These are phyloP conservation scores for Fusarium sambucinum DNA, from an alignment of 2,329 filamentous ascomycete genomes.

Conservation along the genomic window DNA sequence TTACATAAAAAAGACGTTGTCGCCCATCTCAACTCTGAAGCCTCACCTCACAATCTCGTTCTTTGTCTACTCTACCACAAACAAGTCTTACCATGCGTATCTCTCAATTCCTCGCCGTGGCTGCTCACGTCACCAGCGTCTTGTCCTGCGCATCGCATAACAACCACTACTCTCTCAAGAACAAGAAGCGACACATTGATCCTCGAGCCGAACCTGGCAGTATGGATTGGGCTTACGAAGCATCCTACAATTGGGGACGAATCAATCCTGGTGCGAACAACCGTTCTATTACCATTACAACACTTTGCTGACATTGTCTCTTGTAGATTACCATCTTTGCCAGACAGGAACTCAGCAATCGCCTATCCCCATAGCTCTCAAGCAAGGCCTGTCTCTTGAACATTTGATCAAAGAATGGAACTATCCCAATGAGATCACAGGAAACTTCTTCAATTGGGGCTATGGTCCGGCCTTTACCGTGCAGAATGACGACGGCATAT, in stretches of 20 bases:
- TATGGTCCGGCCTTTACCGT: slow-evolving; percentile 38
- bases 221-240: slow-evolving; percentile 38
- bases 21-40: neutral
- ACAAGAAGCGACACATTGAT: slow-evolving; percentile 28
- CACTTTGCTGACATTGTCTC: neutral
- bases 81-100: slow-evolving; percentile 3
- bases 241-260: slow-evolving; percentile 37
- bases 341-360: slow-evolving; percentile 40
- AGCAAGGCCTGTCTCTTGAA: slow-evolving; percentile 34
- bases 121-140: neutral
- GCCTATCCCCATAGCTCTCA: slow-evolving; percentile 32
- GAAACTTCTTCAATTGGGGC: slow-evolving; percentile 41
- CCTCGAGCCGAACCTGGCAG: slow-evolving; percentile 13
- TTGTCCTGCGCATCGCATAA: slow-evolving; percentile 27
- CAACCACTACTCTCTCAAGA: slow-evolving; percentile 27
- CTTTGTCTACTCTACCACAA: neutral
- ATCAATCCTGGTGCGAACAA: slow-evolving; percentile 20
- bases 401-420: slow-evolving; percentile 22
- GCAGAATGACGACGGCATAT: slow-evolving; percentile 21
- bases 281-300: accelerated
- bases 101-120: slow-evolving; percentile 6
- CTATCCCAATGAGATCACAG: slow-evolving; percentile 17
- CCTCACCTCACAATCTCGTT: accelerated
- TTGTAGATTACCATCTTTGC: slow-evolving; percentile 31
- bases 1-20: neutral